These are phyloP conservation scores for Zygosaccharomyces sapae DNA, from an alignment of 1,139 yeast genomes.

Conservation along the genomic window DNA sequence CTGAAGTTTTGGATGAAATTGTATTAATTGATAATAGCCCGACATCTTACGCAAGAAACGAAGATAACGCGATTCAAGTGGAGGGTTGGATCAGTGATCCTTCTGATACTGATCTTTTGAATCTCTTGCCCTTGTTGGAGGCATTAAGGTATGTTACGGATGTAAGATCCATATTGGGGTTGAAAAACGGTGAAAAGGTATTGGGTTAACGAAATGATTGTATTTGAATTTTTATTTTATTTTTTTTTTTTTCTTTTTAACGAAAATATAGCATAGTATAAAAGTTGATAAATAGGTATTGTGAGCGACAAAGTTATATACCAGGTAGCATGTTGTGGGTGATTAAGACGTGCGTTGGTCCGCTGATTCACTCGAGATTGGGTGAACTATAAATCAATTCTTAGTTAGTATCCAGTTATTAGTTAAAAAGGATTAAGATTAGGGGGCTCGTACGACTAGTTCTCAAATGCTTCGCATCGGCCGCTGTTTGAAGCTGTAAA, in stretches of 20 bases:
- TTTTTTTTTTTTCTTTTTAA: neutral
- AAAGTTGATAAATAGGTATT: neutral
- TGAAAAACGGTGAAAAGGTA: conserved; percentile 72
- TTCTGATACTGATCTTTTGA: conserved; percentile 73
- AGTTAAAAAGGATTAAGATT: too few species aligned
- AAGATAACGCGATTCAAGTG: conserved; percentile 82
- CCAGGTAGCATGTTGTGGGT: neutral
- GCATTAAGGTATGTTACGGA: conserved; percentile 79
- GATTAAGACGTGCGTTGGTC: too few species aligned
- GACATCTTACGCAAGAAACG: conserved; percentile 76
- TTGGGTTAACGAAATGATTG: conserved; percentile 38
- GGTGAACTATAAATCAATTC: too few species aligned
- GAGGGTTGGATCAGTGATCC: conserved; percentile 99
- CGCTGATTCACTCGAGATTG: too few species aligned
- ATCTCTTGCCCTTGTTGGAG: conserved; percentile 74
- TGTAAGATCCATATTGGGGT: conserved; percentile 74
- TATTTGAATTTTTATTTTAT: neutral
- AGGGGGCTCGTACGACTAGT: too few species aligned
- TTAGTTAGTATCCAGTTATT: too few species aligned
- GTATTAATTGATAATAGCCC: conserved; percentile 91
- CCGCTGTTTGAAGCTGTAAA: too few species aligned
- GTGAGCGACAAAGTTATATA: neutral
- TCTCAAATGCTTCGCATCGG: too few species aligned
- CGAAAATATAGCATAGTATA: neutral
- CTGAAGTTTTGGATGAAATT: conserved; percentile 52